A percentile compares a stretch with the other conserved stretches of the same genome.
These are phyloP conservation scores for Sporothrix sp. DNA, from an alignment of 2,329 filamentous ascomycete genomes.

Conservation along the genomic window DNA sequence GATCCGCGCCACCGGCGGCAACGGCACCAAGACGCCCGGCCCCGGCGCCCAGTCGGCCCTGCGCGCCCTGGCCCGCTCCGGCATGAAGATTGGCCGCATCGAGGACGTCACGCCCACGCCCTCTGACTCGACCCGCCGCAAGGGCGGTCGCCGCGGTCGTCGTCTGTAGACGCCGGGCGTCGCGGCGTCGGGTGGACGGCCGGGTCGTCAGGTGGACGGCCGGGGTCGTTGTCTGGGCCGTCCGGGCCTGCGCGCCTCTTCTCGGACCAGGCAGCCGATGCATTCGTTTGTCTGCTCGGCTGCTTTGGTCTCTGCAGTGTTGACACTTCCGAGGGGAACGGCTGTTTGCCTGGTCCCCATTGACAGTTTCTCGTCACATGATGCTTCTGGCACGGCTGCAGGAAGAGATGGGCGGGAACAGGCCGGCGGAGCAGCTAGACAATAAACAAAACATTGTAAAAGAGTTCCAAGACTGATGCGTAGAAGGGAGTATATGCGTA, in stretches of 20 bases:
- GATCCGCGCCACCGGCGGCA: constrained; percentile 98
- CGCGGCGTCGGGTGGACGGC: too few relatives aligned
- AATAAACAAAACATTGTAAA: constrained; percentile 5
- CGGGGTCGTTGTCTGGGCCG: constrained; percentile 1
- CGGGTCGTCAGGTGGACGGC: too few relatives aligned
- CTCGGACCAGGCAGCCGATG: neutral
- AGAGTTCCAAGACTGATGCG: too few relatives aligned
- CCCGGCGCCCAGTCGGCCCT: constrained; percentile 98
- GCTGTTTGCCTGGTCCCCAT: constrained; percentile 56
- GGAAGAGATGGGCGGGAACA: constrained; percentile 5
- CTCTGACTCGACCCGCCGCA: constrained; percentile 98
- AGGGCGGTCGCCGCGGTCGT: constrained; percentile 99
- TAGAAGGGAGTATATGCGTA: neutral
- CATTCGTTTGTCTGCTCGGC: neutral
- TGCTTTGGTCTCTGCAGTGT: constrained; percentile 40
- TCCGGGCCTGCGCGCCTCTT: neutral
- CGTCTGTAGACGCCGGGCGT: constrained; percentile 62
- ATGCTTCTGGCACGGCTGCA: constrained; percentile 31
- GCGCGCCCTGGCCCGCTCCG: constrained; percentile 94
- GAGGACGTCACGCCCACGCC: constrained; percentile 99
- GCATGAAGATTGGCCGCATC: constrained; percentile 99
- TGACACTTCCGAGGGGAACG: constrained; percentile 67
- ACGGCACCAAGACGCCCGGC: constrained; percentile 99
- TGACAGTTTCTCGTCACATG: constrained; percentile 40
- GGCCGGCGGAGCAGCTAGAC: neutral